Percentiles rank a stretch among this genome's conserved stretches.
Conservation (phyloP, 1,139 yeast genomes). For the Kodamaea derodonti region DNA sequence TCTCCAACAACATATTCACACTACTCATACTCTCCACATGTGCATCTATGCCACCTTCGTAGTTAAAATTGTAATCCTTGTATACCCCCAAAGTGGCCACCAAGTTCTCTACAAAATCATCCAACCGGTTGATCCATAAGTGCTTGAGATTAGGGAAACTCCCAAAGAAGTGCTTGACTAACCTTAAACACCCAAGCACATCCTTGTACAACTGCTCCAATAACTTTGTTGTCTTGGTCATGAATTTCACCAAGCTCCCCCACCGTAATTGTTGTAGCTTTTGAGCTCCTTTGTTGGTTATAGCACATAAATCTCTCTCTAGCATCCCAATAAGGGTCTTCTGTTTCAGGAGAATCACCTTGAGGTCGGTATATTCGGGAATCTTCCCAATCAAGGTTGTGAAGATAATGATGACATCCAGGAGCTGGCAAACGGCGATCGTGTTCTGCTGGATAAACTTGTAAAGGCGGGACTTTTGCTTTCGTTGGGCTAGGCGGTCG, state of each 20-base stretch:
- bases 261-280: conserved; percentile 3
- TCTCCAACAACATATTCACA: conserved; percentile 25
- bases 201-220: conserved; percentile 3
- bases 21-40: conserved; percentile 3
- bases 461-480: conserved; percentile 10
- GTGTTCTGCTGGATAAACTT: conserved; percentile 17
- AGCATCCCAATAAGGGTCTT: conserved; percentile 21
- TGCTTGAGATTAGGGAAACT: conserved; percentile 34
- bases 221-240: conserved; percentile 1
- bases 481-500: conserved; percentile 1
- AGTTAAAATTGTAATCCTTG: conserved; percentile 2
- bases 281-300: conserved; percentile 3
- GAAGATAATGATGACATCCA: conserved; percentile 39
- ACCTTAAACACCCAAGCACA: conserved; percentile 3
- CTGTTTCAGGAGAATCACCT: conserved; percentile 29
- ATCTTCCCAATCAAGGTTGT: conserved; percentile 38
- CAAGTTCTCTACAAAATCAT: conserved; percentile 5
- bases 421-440: conserved; percentile 6
- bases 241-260: conserved; percentile 1
- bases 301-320: conserved; percentile 26
- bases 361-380: conserved; percentile 42
- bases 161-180: conserved; percentile 23
- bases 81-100: conserved; percentile 1
- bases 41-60: conserved; percentile 4
- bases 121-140: conserved; percentile 8